phyloP scores from a whole-genome alignment of 768 basidiomycete genomes.

The Russula vinacea region DNA sequence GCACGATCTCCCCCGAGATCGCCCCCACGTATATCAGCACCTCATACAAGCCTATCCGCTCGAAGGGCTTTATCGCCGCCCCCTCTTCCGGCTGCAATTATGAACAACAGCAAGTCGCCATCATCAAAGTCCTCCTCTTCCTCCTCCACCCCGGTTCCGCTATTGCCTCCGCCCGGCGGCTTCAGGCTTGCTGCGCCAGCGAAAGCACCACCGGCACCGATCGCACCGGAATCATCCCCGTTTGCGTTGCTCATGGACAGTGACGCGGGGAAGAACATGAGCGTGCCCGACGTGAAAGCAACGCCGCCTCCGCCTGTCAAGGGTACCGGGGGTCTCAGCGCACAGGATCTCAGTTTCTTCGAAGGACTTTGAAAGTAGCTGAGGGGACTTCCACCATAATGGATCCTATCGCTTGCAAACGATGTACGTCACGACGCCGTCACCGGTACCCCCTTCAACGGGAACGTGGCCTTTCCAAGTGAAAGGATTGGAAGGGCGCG shows the following conservation, averaged over 20 bases:
- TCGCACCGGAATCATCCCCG: slow-evolving; percentile 24
- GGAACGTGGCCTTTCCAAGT: not conserved
- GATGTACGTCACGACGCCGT: not conserved
- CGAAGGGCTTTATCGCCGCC: slow-evolving; percentile 13
- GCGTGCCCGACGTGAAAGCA: slow-evolving; percentile 9
- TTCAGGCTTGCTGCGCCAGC: slow-evolving; percentile 4
- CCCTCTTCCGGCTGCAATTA: not conserved
- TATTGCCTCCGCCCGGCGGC: slow-evolving; percentile 21
- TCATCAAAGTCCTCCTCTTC: not conserved
- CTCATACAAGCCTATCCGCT: not conserved
- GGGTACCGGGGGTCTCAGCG: slow-evolving; percentile 58
- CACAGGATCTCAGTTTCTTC: slow-evolving; percentile 85
- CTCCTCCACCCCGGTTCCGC: slow-evolving; percentile 6
- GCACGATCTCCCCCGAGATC: not conserved
- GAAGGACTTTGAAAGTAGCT: slow-evolving; percentile 56
- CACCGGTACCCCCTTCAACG: not conserved
- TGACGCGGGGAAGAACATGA: slow-evolving; percentile 6
- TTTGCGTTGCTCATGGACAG: slow-evolving; percentile 23
- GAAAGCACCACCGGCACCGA: not conserved
- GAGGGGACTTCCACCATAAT: not conserved
- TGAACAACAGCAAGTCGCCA: slow-evolving; percentile 1
- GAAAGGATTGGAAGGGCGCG: not conserved
- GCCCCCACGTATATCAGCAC: not conserved
- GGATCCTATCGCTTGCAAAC: not conserved
- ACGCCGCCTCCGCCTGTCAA: slow-evolving; percentile 27